A percentile compares a stretch with the other conserved stretches of the same genome.
Evolutionary conservation across 2,329 filamentous ascomycete genomes (phyloP).

Genomic region (Colletotrichum sp.): DNA sequence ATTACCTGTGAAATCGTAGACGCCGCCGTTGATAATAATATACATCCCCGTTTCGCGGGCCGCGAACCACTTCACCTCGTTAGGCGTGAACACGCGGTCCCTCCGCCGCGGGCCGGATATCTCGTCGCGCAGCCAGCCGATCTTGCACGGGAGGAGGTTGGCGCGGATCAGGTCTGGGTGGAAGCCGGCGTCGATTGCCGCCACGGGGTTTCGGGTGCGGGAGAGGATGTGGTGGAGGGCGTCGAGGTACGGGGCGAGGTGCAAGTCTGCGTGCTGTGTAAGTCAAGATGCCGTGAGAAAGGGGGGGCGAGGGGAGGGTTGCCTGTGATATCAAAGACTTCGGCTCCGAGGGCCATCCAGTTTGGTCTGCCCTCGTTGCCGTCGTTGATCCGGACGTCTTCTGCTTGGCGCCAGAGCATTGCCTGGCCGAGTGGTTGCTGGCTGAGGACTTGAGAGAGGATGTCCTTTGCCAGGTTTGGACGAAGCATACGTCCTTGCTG

Average conservation of each 20-base stretch:
- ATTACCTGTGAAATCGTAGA: slow-evolving; percentile 11
- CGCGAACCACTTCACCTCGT: slow-evolving; percentile 1
- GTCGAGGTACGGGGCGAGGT: not conserved
- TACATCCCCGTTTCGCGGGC: not conserved
- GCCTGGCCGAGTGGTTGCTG: not conserved
- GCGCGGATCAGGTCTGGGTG: not conserved
- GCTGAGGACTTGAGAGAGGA: not conserved
- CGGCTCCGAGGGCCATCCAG: not conserved
- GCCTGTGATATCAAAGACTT: not conserved
- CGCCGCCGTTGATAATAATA: not conserved
- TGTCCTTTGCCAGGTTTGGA: no score
- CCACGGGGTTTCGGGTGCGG: not conserved
- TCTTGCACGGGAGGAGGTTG: not conserved
- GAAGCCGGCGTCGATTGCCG: not conserved
- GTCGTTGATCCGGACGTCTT: not conserved
- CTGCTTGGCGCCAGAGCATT: not conserved
- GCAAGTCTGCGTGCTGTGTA: not conserved
- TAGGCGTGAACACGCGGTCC: not conserved
- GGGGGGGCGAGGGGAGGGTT: not conserved
- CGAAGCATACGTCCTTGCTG: not conserved
- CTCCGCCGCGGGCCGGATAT: not conserved
- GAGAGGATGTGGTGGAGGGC: not conserved
- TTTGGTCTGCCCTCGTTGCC: not conserved
- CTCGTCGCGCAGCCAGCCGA: not conserved
- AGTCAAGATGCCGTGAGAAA: not conserved